Percentiles rank a stretch among this genome's conserved stretches.
These are phyloP conservation scores for Chamaenerion angustifolium DNA, from an alignment of 345 rosid species.

Conservation along the genomic window DNA sequence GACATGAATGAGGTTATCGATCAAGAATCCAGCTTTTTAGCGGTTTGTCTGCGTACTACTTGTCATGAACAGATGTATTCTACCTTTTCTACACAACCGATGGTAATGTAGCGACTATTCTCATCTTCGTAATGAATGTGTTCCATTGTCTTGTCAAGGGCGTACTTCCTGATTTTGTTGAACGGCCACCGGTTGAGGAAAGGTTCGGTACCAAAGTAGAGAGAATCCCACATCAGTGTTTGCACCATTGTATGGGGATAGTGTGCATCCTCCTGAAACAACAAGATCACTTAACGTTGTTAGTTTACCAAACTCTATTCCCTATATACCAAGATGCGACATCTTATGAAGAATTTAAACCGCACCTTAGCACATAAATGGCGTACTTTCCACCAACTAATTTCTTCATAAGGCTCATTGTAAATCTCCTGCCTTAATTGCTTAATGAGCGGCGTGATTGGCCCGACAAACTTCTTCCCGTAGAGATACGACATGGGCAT, in stretches of 20 bases:
- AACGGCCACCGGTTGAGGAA: slow-evolving; percentile 43
- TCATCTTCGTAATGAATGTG: slow-evolving; percentile 61
- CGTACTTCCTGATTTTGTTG: slow-evolving; percentile 35
- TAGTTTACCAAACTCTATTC: neutral
- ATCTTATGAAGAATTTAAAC: neutral
- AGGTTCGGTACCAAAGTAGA: slow-evolving; percentile 37
- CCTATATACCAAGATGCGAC: neutral
- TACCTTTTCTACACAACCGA: slow-evolving; percentile 59
- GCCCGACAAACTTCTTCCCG: slow-evolving; percentile 47
- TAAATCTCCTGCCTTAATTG: slow-evolving; percentile 41
- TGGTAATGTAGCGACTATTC: slow-evolving; percentile 50
- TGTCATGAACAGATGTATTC: too few relatives aligned
- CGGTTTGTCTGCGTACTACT: too few relatives aligned
- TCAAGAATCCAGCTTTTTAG: too few relatives aligned
- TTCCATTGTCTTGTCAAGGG: slow-evolving; percentile 38
- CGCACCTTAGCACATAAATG: slow-evolving; percentile 39
- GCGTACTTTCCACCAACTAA: slow-evolving; percentile 35
- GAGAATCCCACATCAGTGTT: slow-evolving; percentile 44
- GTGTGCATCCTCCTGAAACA: slow-evolving; percentile 39
- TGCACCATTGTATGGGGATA: slow-evolving; percentile 48
- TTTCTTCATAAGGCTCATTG: slow-evolving; percentile 32
- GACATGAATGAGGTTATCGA: slow-evolving; percentile 2
- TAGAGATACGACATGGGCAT: slow-evolving; percentile 66
- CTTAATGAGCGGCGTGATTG: slow-evolving; percentile 35
- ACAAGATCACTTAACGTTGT: neutral